phyloP scores from a whole-genome alignment of 805 yeast species.

The Wickerhamomyces chambardii region DNA sequence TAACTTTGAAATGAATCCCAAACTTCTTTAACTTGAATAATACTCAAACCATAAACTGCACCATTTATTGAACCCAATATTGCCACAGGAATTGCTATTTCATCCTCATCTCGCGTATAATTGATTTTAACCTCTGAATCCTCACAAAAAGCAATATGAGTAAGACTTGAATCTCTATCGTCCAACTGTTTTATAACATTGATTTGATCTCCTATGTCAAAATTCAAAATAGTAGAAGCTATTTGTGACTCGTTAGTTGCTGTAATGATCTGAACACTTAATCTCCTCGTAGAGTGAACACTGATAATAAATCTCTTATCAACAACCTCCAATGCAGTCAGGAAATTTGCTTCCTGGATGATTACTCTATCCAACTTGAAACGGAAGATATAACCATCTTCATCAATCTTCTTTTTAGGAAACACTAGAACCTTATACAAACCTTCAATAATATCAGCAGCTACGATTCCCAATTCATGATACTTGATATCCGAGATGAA shows the following conservation, averaged over 20 bases:
- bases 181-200: slow-evolving; percentile 15
- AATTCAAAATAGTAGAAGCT: too few species aligned
- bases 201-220: slow-evolving; percentile 14
- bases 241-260: too few species aligned
- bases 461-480: slow-evolving; percentile 10
- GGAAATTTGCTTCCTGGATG: slow-evolving; percentile 3
- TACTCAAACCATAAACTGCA: too few species aligned
- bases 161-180: too few species aligned
- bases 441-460: slow-evolving; percentile 12
- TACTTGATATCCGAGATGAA: slow-evolving; percentile 9
- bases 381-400: slow-evolving; percentile 8
- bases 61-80: slow-evolving; percentile 17
- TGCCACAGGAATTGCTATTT: slow-evolving; percentile 13
- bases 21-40: too few species aligned
- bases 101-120: not conserved
- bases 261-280: not conserved
- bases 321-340: slow-evolving; percentile 8
- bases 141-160: too few species aligned
- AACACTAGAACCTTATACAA: slow-evolving; percentile 5
- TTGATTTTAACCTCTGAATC: too few species aligned
- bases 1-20: too few species aligned
- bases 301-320: slow-evolving; percentile 3
- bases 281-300: slow-evolving; percentile 7
- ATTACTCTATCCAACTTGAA: not conserved
- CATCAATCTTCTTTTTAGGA: slow-evolving; percentile 2